Base-by-base conservation (phyloP, 441 rosid genomes). In the Populus hybrid region DNA sequence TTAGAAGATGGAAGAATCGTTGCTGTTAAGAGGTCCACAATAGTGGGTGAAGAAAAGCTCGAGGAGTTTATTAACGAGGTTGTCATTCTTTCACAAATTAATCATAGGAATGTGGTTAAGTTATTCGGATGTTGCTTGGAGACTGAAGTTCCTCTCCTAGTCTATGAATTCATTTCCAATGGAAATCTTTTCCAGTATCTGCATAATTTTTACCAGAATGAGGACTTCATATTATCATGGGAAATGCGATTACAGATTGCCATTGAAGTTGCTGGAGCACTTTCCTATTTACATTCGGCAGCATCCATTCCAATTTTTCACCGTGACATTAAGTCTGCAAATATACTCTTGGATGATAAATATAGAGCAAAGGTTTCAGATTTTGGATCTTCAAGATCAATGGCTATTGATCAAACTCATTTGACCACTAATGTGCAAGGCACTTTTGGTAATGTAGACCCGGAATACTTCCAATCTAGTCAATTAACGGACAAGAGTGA, bases 391-490 rank as follows among this genome's bases (percentile, higher is more conserved):
- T 74, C 77, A 35, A 74, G 70, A 4, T 23, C 36, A 1, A 65
- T 63, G 1, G 9, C 30, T 1, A 38, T 21, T 74, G 77, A 74
- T 21, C 57, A 36, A 74, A 74, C 70, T 74, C 69, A 74, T 74
- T 7, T 74, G 21, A 74, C 77, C 23, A 73, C 76, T 59, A 18
- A n/a, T 6, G 78, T 68, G 21, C 66, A 20, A 10, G 78, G 78
- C 2, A 76, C 74, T n/a, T 76, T 76, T 35, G 79, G 74, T 28
- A 34, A 76, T 5, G 10, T 76, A 16, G 74, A 76, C 35, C 79
- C 79, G 12, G 73, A 76, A 14, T 76, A 76, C 35, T 68, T 32
- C 5, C 59, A 7, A 57, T 69, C 79, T 2, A 32, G 79, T 6
- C 30, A 50, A 28, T 68, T 67, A 10, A 67, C 78, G 2, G 73